These are phyloP conservation scores for Rubus parviflorus DNA, from an alignment of 306 rosid species.

Conservation along the genomic window DNA sequence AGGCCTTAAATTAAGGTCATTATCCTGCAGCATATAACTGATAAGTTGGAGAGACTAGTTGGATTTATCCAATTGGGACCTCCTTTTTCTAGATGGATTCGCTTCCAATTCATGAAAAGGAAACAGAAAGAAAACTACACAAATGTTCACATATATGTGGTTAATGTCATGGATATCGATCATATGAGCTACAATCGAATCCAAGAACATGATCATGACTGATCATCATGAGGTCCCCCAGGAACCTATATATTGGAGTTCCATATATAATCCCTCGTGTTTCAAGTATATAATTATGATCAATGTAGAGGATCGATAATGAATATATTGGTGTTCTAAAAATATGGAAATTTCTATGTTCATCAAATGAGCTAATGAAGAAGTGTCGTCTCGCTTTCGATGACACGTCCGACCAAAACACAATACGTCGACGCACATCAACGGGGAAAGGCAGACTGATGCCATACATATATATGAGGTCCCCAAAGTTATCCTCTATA, in stretches of 20 bases:
- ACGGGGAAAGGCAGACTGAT: slow-evolving; percentile 12
- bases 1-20: not conserved
- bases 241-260: not conserved
- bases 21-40: not conserved
- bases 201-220: not conserved
- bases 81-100: slow-evolving; percentile 27
- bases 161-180: not conserved
- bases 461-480: slow-evolving; percentile 33
- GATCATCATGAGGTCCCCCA: not conserved
- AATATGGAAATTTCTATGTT: not conserved
- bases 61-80: slow-evolving; percentile 39
- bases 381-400: slow-evolving; percentile 1
- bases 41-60: slow-evolving; percentile 17
- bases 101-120: slow-evolving; percentile 22
- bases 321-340: not conserved
- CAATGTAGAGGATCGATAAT: not conserved
- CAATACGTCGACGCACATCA: slow-evolving; percentile 29
- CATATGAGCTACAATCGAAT: not conserved
- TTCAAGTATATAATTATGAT: not conserved
- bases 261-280: not conserved
- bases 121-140: slow-evolving; percentile 6
- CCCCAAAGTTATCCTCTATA: slow-evolving; percentile 42
- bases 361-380: not conserved
- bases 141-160: not conserved
- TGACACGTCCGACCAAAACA: slow-evolving; percentile 9